A percentile compares a stretch with the other conserved stretches of the same genome.
Conservation (phyloP, 192 early-diverging fungal genomes). For the Funneliformis mosseae region DNA sequence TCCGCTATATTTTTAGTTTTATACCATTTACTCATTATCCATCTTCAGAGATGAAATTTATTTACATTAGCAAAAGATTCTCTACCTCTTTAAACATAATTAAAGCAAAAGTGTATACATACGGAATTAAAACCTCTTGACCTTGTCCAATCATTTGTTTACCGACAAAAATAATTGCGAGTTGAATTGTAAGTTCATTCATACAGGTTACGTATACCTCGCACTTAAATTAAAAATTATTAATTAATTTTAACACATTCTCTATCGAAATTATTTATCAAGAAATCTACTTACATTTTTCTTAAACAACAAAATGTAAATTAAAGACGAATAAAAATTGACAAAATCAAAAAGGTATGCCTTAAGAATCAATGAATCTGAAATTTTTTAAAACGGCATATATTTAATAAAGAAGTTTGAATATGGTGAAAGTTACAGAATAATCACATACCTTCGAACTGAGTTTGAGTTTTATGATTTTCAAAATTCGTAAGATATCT, state of each 20-base stretch:
- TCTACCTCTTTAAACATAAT: background rate
- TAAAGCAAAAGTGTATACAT: slow-evolving; percentile 18
- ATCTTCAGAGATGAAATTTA: background rate
- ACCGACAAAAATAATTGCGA: slow-evolving; percentile 65
- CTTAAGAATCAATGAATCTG: slow-evolving; percentile 59
- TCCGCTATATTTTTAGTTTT: background rate
- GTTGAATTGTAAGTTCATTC: slow-evolving; percentile 56
- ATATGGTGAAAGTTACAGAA: background rate
- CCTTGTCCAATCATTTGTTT: slow-evolving; percentile 53
- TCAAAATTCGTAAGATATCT: slow-evolving; percentile 48
- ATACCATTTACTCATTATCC: background rate
- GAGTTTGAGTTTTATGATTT: slow-evolving; percentile 49
- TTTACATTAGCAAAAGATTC: background rate
- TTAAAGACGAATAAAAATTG: slow-evolving; percentile 62
- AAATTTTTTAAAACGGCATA: background rate
- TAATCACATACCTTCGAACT: slow-evolving; percentile 46
- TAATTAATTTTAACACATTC: no score
- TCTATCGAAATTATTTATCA: background rate
- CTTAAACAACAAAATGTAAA: slow-evolving; percentile 58
- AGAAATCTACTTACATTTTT: background rate
- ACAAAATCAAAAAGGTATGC: slow-evolving; percentile 62
- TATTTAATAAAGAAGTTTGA: background rate
- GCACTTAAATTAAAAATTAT: no score
- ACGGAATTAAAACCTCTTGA: slow-evolving; percentile 52
- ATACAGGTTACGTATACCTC: slow-evolving; percentile 41